Evolutionary conservation across 257 asterid species (phyloP), one percentile per base, ranked within the genome.

Genomic region (Capsicum chinense): DNA sequence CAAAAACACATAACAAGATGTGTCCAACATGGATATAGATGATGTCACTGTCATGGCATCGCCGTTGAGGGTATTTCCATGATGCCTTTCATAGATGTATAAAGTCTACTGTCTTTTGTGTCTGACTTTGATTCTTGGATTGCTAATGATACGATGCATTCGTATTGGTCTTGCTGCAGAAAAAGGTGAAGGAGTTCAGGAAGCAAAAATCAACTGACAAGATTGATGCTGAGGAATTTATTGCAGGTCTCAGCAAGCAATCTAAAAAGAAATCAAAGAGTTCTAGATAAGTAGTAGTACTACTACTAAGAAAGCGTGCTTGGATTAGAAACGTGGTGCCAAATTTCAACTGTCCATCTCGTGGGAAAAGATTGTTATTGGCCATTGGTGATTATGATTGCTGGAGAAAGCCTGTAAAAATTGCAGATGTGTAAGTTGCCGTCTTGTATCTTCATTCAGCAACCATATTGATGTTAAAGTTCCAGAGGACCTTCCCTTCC

Each of bases 181-280:
- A 88, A 87, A 93, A 94, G 85, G 90, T 92, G 0, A 92, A 93
- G 93, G 96, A 94, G 88, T 89, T 90, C 6, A 85, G 90, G 76
- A 91, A 56, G 89, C 89, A 84, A 84, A 91, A 86, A 85, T 87
- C 93, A 15, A 86, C 68, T 5, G 97, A 90, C 90, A 93, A 92
- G 80, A 92, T 95, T 16, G 94, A 93, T 70, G 93, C 96, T 5
- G 86, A 85, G 69, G 80, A 89, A 6, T 95, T 89, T 67, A 91
- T 95, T 85, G 95, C 98, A 57, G 85, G 88, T 70, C 69, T 95
- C 9, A 88, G 86, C 42, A 78, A 63, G 69, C 66, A 88, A 62
- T 42, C 86, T 21, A 92, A 89, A 81, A 92, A 87, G 91, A 94
- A 90, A 76, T 89, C 94, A 9, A 91, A 87, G 89, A 85, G 44